Base-by-base conservation (phyloP, 768 basidiomycete species). In the Gelatoporia subvermispora region DNA sequence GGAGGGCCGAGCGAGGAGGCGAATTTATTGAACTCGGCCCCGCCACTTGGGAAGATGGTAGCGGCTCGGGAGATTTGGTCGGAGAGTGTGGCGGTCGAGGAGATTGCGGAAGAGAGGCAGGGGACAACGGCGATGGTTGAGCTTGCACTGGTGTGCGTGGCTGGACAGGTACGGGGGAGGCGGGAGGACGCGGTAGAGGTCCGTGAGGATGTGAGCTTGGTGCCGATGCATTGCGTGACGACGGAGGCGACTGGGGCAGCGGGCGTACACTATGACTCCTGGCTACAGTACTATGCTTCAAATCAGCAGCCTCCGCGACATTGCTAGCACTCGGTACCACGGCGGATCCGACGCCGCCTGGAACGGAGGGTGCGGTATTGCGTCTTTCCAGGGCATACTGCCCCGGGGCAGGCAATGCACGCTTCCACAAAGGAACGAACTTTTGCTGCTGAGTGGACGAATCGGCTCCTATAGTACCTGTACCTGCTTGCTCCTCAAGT, bases 351-450 rank as follows among this genome's bases (percentile, higher is more conserved):
- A 17, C 47, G 50, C 0, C 50, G 43, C 23, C 34, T 31, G n/a
- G 36, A 10, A n/a, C 47, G 13, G 24, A 46, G 3, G 57, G 55
- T 3, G 53, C 51, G 1, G 57, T 58, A 18, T 51, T 53, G 8
- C 57, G 60, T 7, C 66, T 64, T 20, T 61, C 59, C 2, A 55
- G 16, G 4, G 35, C 24, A 20, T 57, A 28, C 3, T 49, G 56
- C 11, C 53, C 55, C 15, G 58, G 61, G n/a, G 60, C 45, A 1
- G 62, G 54, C 1, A 68, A 51, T 21, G 57, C 64, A 23, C 72
- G 72, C 58, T 72, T 73, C 75, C 74, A 76, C 11, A 70, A 55
- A 2, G 77, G 75, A 9, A 70, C 64, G 45, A 71, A 68, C 24
- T 66, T 72, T 25, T 56, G 60, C 17, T 57, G 56, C 5, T 31